Base-by-base conservation (phyloP, 1,284 basidiomycete species). In the Fomitopsis betulina region DNA sequence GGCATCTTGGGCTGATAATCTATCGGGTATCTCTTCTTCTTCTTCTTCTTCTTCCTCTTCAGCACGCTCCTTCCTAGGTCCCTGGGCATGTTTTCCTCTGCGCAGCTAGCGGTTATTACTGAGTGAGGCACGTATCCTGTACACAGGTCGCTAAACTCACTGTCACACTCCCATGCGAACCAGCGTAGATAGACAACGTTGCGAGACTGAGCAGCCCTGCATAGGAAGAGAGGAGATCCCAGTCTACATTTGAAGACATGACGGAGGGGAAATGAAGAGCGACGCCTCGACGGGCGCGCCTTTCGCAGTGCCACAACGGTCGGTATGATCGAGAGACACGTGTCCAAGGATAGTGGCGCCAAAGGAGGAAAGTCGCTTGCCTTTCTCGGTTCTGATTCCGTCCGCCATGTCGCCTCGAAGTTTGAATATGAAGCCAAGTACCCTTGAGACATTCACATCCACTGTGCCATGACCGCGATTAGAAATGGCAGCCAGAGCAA, bases 1-100 rank as follows among this genome's bases (percentile, higher is more conserved):
- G 8, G 89, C 91, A 60, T 93, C 90, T 23, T 73, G 75, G 5
- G 85, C 79, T 1, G 87, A 84, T 69, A 93, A 68, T 30, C 82
- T 77, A 56, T 87, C 84, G 1, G 75, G 65, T 17, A 76, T 62
- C 21, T 84, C 83, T 23, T 84, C 73, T 12, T 76, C 75, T 2
- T 76, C 74, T 2, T 74, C 80, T 1, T 82, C 79, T 13, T 79
- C 79, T 21, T 75, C 76, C 6, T 73, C 53, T 15, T 54, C 75
- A 17, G 72, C 70, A 3, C 70, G 69, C 15, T 12, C 12, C 9
- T 21, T 27, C n/a, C 65, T 55, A 25, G n/a, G n/a, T n/a, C 53
- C 53, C 32, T 60, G 60, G 42, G 62, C 51, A 13, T 39, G 56
- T 50, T 61, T 62, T 51, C 63, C 65, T 55, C 73, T 75, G 19